A percentile compares a stretch with the other conserved stretches of the same genome.
Conservation (phyloP, 2,329 filamentous ascomycete species). For the Penicillium sclerotiorum region DNA sequence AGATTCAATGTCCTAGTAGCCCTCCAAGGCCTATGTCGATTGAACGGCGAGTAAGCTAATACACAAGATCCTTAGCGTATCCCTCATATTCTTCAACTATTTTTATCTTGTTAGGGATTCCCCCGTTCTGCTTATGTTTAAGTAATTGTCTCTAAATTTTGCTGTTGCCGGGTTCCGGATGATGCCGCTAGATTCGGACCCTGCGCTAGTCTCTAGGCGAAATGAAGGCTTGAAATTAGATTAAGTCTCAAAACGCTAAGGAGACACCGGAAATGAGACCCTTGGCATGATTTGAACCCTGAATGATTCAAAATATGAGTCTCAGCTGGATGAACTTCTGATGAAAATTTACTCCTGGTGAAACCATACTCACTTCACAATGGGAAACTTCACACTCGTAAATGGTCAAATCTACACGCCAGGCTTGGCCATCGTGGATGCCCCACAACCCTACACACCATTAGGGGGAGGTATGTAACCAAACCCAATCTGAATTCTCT, state of each 20-base stretch:
- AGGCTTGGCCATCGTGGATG: slow-evolving; percentile 67
- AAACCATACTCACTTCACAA: not conserved
- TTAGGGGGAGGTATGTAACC: slow-evolving; percentile 60
- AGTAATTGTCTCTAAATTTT: too few species aligned
- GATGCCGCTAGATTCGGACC: too few species aligned
- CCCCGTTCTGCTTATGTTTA: too few species aligned
- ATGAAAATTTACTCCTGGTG: not conserved
- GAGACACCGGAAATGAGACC: slow-evolving; percentile 25
- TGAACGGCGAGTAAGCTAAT: too few species aligned
- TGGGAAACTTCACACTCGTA: slow-evolving; percentile 32
- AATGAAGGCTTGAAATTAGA: slow-evolving; percentile 18
- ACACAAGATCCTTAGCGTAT: too few species aligned
- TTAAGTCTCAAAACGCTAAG: slow-evolving; percentile 16
- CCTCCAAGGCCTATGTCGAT: too few species aligned
- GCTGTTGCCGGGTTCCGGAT: too few species aligned
- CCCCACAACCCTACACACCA: slow-evolving; percentile 66
- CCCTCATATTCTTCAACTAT: too few species aligned
- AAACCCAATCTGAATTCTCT: slow-evolving; percentile 56
- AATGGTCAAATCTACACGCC: slow-evolving; percentile 71
- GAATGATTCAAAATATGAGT: not conserved
- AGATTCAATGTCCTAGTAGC: too few species aligned
- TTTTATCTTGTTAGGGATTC: too few species aligned
- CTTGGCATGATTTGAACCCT: slow-evolving; percentile 5
- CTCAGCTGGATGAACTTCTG: not conserved
- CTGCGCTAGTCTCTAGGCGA: slow-evolving; percentile 12